Base-by-base conservation (phyloP, 1,284 basidiomycete genomes). In the Fomitopsis pinicola region DNA sequence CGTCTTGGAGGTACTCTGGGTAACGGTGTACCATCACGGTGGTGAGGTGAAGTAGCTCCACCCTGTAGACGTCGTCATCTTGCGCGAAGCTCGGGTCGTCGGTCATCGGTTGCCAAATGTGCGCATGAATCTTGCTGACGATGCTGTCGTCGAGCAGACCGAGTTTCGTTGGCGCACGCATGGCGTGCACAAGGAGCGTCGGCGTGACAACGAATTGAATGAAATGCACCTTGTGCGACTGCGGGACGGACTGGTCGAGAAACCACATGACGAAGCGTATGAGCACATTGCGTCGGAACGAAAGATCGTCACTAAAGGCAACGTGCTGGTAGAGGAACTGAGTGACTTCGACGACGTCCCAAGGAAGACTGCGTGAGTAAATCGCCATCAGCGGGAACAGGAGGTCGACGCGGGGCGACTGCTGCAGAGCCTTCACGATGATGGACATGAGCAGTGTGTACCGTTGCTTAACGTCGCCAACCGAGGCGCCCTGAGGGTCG, bases 11-110 rank as follows among this genome's bases (percentile, higher is more conserved):
- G 35, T 93, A 77, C 33, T 87, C 79, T 1, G 89, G 84, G 67
- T 93, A 95, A 69, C 92, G 83, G 67, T 97, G 91, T 12, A 99
- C 89, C 62, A 99, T 83, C 52, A 95, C 81, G 0, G 92, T 96
- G 1, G 95, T 96, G 73, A 99, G 80, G 69, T 97, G 91, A 28
- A 98, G 81, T 42, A 98, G 81, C 74, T 98, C 97, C 64, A 98
- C 92, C 69, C 90, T 90, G 75, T 97, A 89, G 63, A 85, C 81
- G 70, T 96, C 92, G 68, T 94, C 90, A 0, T 85, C 80, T 44
- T 83, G 86, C 15, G 78, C 71, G 70, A 89, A 87, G n/a, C 76
- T 73, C 28, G 77, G 69, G n/a, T 79, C 76, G 53, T 87, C 84
- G 8, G 82, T 82, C 75, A 94, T 86, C 1, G 87, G 88, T 60